Percentiles rank a stretch among this genome's conserved stretches.
Evolutionary conservation across 2,329 filamentous ascomycete genomes (phyloP).

Genomic region (Penicillium sp.): DNA sequence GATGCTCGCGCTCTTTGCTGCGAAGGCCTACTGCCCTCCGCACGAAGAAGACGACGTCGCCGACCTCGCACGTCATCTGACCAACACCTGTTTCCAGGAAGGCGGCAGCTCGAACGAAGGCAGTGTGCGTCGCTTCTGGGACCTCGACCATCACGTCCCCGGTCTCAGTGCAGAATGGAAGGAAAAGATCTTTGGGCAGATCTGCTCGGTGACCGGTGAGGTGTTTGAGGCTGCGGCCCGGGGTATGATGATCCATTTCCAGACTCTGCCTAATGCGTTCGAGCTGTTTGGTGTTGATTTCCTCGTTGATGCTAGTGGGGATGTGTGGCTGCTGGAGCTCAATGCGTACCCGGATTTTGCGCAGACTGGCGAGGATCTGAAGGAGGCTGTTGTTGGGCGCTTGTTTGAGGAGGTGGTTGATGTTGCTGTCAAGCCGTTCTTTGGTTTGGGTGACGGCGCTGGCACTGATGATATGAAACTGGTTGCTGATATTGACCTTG

Average conservation of each 20-base stretch:
- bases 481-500: conserved; percentile 43
- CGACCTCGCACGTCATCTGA: conserved; percentile 75
- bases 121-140: conserved; percentile 73
- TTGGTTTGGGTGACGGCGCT: conserved; percentile 42
- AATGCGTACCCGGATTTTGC: conserved; percentile 96
- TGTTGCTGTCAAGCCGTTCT: conserved; percentile 66
- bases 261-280: conserved; percentile 81
- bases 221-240: conserved; percentile 82
- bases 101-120: conserved; percentile 54
- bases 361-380: conserved; percentile 78
- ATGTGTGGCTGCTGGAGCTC: conserved; percentile 77
- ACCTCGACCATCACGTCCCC: conserved; percentile 50
- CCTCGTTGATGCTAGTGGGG: conserved; percentile 65
- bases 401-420: conserved; percentile 74
- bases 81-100: conserved; percentile 89
- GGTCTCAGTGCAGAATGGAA: conserved; percentile 47
- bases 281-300: conserved; percentile 93
- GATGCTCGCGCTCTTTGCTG: conserved; percentile 93
- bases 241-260: conserved; percentile 86
- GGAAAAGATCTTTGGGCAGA: conserved; percentile 66
- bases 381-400: conserved; percentile 63
- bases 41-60: conserved; percentile 40
- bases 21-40: conserved; percentile 67
- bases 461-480: conserved; percentile 34
- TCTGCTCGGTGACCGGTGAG: conserved; percentile 70